Base-by-base conservation (phyloP, 1,284 basidiomycete genomes). In the Trametes polyzona region DNA sequence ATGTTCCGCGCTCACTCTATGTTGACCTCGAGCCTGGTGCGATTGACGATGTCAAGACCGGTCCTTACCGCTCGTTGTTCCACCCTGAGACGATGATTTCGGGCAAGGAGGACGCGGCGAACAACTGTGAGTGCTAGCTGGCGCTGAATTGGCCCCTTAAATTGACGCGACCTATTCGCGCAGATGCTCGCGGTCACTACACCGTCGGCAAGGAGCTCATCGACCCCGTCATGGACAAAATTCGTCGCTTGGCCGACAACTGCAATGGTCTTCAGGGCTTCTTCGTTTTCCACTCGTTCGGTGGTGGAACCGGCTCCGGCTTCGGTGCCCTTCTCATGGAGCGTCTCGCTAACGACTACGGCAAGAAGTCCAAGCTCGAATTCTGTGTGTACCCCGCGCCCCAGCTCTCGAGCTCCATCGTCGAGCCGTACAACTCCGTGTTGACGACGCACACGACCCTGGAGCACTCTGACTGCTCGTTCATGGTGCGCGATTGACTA, bases 231-330 rank as follows among this genome's bases (percentile, higher is more conserved):
- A 93, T 98, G 86, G 97, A 99, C 79, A 95, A 92, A 75, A 81
- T 98, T 65, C 93, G 97, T 72, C 90, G 94, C 68, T 88, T 99
- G 64, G 94, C 96, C 57, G 97, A 99, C 78, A 97, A 96, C 80
- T 98, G 96, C 82, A 89, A 90, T 42, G 97, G 97, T 73, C 89
- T 99, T 42, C 97, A 99, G 78, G 96, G 97, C 68, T 99, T 99
- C 87, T 99, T 99, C 74, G 95, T 99, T 72, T 99, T 99, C 88
- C 97, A 99, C 82, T 99, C 97, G 42, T 98, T 98, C 72, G 97
- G 97, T 73, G 97, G 97, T 76, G 97, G 97, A 76, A 99, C 96
- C 68, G 97, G 97, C 71, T 99, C 97, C 62, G 97, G 97, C 69
- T 98, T 99, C 75, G 97, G 97, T 73, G 96, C 97, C 52, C 90